Conservation (phyloP, 192 early-diverging fungal genomes). For the Spinellus fusiger region DNA sequence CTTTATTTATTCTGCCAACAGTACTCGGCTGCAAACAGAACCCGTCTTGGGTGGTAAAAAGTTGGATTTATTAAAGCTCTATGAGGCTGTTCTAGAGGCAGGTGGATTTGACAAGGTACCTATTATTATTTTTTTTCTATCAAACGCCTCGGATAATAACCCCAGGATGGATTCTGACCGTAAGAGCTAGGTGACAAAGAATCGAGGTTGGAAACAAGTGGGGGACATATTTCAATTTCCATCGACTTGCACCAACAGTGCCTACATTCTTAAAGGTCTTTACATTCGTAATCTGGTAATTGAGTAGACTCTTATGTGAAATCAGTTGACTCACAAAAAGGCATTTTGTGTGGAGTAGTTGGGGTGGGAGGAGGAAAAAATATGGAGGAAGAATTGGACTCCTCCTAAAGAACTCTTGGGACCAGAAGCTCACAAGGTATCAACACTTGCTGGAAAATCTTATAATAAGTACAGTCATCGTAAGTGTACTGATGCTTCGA, state of each 20-base stretch:
- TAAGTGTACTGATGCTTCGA: background rate
- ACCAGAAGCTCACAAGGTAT: constrained; percentile 24
- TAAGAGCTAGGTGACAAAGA: constrained; percentile 50
- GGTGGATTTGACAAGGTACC: constrained; percentile 65
- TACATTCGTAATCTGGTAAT: constrained; percentile 54
- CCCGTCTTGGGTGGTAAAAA: constrained; percentile 73
- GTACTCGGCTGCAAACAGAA: constrained; percentile 45
- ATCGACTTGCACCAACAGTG: constrained; percentile 73
- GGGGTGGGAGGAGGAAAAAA: constrained; percentile 20
- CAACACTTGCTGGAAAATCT: constrained; percentile 23
- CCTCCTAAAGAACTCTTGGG: constrained; percentile 19
- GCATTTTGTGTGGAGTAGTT: background rate
- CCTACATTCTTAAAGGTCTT: constrained; percentile 68
- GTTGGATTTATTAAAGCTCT: constrained; percentile 58
- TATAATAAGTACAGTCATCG: constrained; percentile 9
- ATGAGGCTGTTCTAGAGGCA: constrained; percentile 49
- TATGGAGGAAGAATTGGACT: constrained; percentile 18
- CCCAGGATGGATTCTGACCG: too few relatives aligned
- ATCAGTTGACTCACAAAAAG: background rate
- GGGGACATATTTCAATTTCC: constrained; percentile 66
- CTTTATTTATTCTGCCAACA: constrained; percentile 1
- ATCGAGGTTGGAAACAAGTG: constrained; percentile 68
- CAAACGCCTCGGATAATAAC: too few relatives aligned
- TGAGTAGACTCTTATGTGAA: background rate
- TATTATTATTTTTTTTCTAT: too few relatives aligned